A percentile compares a stretch with the other conserved stretches of the same genome.
These are phyloP conservation scores for Thinopyrum elongatum DNA, from an alignment of 176 grass and related monocot species.

Conservation along the genomic window DNA sequence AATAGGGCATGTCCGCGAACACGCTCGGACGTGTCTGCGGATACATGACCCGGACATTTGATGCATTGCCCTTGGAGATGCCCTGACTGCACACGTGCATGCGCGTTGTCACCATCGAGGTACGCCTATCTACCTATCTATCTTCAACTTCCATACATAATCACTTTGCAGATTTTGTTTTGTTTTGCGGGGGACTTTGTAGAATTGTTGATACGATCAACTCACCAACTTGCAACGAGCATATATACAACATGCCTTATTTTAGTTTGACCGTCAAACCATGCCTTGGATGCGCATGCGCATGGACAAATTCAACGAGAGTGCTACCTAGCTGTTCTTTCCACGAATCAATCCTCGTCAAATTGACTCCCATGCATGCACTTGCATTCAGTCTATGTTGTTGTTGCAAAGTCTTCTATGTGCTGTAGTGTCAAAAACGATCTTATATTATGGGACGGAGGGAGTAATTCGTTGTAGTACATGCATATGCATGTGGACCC, in stretches of 20 bases:
- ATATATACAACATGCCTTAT: neutral
- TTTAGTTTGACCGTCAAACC: neutral
- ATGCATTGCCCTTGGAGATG: constrained; percentile 8
- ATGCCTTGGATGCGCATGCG: neutral
- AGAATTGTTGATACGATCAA: neutral
- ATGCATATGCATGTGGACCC: too few relatives aligned
- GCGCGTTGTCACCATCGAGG: constrained; percentile 1
- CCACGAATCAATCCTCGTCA: neutral
- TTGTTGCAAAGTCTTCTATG: neutral
- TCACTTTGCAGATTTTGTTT: neutral
- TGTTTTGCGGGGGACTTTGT: too few relatives aligned
- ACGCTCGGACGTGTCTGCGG: neutral
- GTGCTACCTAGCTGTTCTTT: neutral
- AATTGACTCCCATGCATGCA: neutral
- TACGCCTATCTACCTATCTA: neutral
- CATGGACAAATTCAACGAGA: neutral
- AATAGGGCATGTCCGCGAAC: too few relatives aligned
- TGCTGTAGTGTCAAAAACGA: too few relatives aligned
- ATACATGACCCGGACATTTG: too few relatives aligned
- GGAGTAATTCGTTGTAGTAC: too few relatives aligned
- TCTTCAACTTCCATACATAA: neutral
- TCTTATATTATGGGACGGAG: too few relatives aligned
- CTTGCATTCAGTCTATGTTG: neutral
- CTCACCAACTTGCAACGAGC: constrained; percentile 38
- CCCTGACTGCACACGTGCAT: neutral